Evolutionary conservation across 768 basidiomycete genomes (phyloP), one percentile per base, ranked within the genome.

Genomic region (Russula lepida): DNA sequence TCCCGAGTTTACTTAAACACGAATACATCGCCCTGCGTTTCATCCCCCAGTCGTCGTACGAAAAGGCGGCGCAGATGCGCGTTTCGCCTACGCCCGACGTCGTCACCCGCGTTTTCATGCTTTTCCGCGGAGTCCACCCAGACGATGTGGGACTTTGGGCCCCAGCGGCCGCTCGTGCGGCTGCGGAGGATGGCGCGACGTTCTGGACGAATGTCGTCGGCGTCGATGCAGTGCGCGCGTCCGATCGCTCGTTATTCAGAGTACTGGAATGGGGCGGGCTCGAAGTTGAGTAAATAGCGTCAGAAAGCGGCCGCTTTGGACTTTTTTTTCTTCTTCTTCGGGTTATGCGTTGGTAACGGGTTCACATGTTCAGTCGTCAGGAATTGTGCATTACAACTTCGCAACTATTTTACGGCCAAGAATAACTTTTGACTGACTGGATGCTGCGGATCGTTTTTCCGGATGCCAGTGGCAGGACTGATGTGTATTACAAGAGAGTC

Each of bases 31-130:
- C 76, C 2, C 69, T 82, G 32, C 75, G 78, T 4, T 81, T 81
- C 68, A 39, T 81, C 6, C 71, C 77, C 2, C 79, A 81, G 62
- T 66, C 67, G 1, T 71, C 73, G 21, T 81, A 78, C 64, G 76
- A 76, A 54, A 58, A 62, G 6, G 73, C 78, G 0, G 79, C 77
- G 1, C 72, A 67, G 0, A 70, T 81, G 17, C 63, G 65, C 2
- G 61, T 81, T 50, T 61, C 56, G 2, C 81, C 81, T 1, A 37
- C 59, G 35, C 79, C 80, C 15, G 78, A 78, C 57, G 70, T 77
- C 49, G 69, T 79, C 9, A 75, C 72, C 0, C 75, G 77, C 7
- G 69, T 81, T 12, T 80, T 81, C 64, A 79, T 81, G 78, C 65
- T 80, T 3, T 81, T 79, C 67, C 67, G 71, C 21, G 77, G 77